Percentiles rank a stretch among this genome's conserved stretches.
phyloP scores from a whole-genome alignment of 371 early-diverging fungal genomes.

The Dinochytrium kinnereticum region DNA sequence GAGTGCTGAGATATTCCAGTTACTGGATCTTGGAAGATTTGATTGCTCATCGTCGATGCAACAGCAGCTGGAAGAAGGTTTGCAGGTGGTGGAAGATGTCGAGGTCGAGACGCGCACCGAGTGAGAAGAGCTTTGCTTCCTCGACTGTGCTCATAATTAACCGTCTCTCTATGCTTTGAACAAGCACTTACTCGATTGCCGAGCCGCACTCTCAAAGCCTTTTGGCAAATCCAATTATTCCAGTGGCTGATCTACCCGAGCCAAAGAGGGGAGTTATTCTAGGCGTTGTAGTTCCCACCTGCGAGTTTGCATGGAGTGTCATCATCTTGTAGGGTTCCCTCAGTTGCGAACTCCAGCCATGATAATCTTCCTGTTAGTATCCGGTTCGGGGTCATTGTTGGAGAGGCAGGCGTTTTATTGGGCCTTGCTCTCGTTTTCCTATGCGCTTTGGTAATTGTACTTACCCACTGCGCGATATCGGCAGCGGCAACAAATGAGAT shows the following conservation, averaged over 20 bases:
- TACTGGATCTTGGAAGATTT: no score
- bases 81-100: no score
- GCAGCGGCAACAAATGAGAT: slow-evolving; percentile 24
- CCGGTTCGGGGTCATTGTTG: slow-evolving; percentile 31
- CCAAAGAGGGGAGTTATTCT: background rate
- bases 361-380: background rate
- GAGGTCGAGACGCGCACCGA: no score
- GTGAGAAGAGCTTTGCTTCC: no score
- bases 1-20: no score
- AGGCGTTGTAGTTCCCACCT: slow-evolving; percentile 17
- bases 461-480: slow-evolving; percentile 20
- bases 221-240: background rate
- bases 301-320: slow-evolving; percentile 28
- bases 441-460: background rate
- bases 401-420: slow-evolving; percentile 18
- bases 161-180: no score
- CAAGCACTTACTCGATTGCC: no score
- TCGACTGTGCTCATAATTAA: no score
- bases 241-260: background rate
- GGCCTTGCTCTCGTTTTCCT: slow-evolving; percentile 3
- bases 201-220: no score
- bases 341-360: background rate
- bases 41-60: no score
- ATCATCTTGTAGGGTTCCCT: slow-evolving; percentile 19
- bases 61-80: no score